Evolutionary conservation across 345 rosid genomes (phyloP), one percentile per base, ranked within the genome.

Genomic region (Camelina neglecta): DNA sequence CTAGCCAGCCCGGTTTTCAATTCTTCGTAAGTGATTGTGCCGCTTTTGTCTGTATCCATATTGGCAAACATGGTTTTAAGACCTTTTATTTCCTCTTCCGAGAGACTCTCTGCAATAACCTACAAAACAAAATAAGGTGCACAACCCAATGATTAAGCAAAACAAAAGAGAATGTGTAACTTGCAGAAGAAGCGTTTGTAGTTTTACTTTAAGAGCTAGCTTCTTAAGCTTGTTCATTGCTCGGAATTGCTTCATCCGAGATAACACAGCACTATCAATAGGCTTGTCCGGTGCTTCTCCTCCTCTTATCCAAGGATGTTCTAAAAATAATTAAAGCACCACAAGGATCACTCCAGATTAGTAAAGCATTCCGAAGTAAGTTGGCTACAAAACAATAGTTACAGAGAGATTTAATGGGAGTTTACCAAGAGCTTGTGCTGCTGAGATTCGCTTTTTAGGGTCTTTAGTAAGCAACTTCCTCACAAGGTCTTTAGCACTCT

Each of bases 211-310:
- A 54, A 93, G 75, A 36, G 96, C 97, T 48, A 93, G 89, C 86
- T 90, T 84, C 81, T 91, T 91, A 71, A 93, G 87, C 73, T 93
- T 86, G 83, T 89, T 93, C 98, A 93, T 89, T 58, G 91, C 97
- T 69, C 94, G 87, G 81, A 93, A 91, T 80, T 93, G 96, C 82
- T 90, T 93, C 98, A 93, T 82, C 72, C 97, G 81, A 33, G 95
- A 85, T n/a, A 93, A 89, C 69, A 92, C 98, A 12, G 95, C 98
- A 72, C 80, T 89, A 71, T 84, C 90, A 50, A 93, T 87, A 24
- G 93, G 93, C 75, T 87, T 89, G 77, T 93, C 96, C 2, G 92
- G 85, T 31, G 98, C 96, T 65, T 88, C 88, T 60, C 90, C 93
- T 4, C 89, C 93, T 75, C 54, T 84, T 39, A 87, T 75, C 54